Conservation (phyloP, 306 rosid species). For the Adenanthera pavonina region DNA sequence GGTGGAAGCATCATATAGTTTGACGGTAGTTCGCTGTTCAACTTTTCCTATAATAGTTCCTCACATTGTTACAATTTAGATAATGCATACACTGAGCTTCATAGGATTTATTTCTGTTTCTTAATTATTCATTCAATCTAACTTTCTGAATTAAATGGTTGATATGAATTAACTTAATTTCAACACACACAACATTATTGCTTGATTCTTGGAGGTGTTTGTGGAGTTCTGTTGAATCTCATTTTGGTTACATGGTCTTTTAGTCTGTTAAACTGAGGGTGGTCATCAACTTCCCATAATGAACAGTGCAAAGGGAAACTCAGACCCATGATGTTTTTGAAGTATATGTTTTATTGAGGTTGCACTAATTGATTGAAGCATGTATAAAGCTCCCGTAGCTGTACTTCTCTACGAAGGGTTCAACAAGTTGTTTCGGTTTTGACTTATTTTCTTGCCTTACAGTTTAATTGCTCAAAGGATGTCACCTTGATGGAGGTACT, state of each 20-base stretch:
- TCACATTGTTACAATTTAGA: slow-evolving; percentile 8
- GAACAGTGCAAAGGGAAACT: slow-evolving; percentile 3
- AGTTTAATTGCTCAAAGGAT: slow-evolving; percentile 94
- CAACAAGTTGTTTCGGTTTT: slow-evolving; percentile 33
- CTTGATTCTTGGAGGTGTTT: slow-evolving; percentile 30
- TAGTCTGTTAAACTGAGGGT: neutral
- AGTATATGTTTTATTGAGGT: slow-evolving; percentile 19
- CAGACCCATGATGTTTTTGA: slow-evolving; percentile 17
- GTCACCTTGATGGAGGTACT: slow-evolving; percentile 90
- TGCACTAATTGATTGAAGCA: slow-evolving; percentile 18
- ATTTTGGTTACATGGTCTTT: slow-evolving; percentile 25
- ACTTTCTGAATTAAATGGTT: neutral
- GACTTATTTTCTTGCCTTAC: slow-evolving; percentile 50
- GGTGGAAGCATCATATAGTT: slow-evolving; percentile 94
- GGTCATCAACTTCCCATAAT: neutral
- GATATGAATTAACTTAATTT: slow-evolving; percentile 17
- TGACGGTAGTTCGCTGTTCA: slow-evolving; percentile 69
- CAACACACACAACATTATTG: neutral
- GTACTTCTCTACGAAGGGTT: slow-evolving; percentile 3
- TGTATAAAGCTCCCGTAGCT: slow-evolving; percentile 18
- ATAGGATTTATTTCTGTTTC: slow-evolving; percentile 26
- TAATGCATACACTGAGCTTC: slow-evolving; percentile 22
- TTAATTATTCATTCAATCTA: neutral
- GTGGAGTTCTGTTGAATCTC: slow-evolving; percentile 27
- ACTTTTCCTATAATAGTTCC: slow-evolving; percentile 27